These are phyloP conservation scores for Aspergillus ostianus DNA, from an alignment of 495 filamentous ascomycete genomes.

Conservation along the genomic window DNA sequence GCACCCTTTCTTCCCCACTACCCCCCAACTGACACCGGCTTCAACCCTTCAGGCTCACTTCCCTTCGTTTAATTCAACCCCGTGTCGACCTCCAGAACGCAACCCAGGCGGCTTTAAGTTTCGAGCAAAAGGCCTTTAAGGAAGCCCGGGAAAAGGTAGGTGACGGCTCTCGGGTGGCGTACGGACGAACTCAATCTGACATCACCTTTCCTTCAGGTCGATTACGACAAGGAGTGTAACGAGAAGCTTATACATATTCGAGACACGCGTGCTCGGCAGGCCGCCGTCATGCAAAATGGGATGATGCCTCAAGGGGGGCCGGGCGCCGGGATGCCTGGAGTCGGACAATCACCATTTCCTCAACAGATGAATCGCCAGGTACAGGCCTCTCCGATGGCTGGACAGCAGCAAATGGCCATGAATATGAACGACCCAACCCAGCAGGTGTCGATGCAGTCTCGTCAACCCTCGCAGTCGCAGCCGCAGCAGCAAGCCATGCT, in stretches of 20 bases:
- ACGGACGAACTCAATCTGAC: not conserved
- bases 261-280: conserved; percentile 46
- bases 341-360: conserved; percentile 44
- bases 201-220: conserved; percentile 24
- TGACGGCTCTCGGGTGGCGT: conserved; percentile 8
- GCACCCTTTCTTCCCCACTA: conserved; percentile 5
- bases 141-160: conserved; percentile 45
- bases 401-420: conserved; percentile 44
- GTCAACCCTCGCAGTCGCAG: conserved; percentile 30
- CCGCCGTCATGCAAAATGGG: conserved; percentile 41
- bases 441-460: conserved; percentile 38
- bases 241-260: conserved; percentile 50
- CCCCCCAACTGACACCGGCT: conserved; percentile 6
- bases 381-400: conserved; percentile 51
- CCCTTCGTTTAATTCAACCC: conserved; percentile 50
- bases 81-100: conserved; percentile 40
- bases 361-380: conserved; percentile 53
- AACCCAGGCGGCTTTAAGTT: conserved; percentile 46
- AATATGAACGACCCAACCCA: conserved; percentile 45
- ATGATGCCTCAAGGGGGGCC: conserved; percentile 42
- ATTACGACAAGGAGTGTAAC: conserved; percentile 49
- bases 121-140: conserved; percentile 48
- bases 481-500: conserved; percentile 31
- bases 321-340: conserved; percentile 27
- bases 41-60: conserved; percentile 37